Conservation (phyloP, 2,329 filamentous ascomycete species). For the Lachnellula willkommii region DNA sequence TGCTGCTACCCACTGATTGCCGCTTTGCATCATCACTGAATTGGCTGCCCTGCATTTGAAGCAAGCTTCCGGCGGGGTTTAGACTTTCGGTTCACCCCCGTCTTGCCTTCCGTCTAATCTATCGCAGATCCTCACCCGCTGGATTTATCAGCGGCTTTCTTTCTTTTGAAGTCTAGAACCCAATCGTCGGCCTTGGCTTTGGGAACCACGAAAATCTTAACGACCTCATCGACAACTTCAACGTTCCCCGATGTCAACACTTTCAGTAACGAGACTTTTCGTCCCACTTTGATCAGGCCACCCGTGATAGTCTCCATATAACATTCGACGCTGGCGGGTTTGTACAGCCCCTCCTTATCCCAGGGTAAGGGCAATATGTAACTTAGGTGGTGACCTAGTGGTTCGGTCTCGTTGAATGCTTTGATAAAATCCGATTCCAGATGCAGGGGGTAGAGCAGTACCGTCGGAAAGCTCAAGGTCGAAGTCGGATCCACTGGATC, state of each 20-base stretch:
- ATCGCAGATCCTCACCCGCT: slow-evolving; percentile 1
- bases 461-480: slow-evolving; percentile 67
- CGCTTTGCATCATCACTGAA: background rate
- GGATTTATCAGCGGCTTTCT: slow-evolving; percentile 50
- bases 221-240: slow-evolving; percentile 80
- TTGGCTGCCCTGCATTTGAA: background rate
- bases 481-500: slow-evolving; percentile 70
- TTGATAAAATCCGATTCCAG: slow-evolving; percentile 89
- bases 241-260: slow-evolving; percentile 70
- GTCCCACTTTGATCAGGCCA: slow-evolving; percentile 83
- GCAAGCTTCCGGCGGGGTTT: background rate
- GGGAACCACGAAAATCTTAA: slow-evolving; percentile 79
- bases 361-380: slow-evolving; percentile 88
- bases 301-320: slow-evolving; percentile 80
- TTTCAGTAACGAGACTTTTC: slow-evolving; percentile 72
- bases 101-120: background rate
- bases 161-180: slow-evolving; percentile 78
- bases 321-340: slow-evolving; percentile 64
- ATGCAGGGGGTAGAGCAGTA: slow-evolving; percentile 80
- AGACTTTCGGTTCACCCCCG: background rate
- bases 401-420: slow-evolving; percentile 71
- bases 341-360: slow-evolving; percentile 68
- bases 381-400: slow-evolving; percentile 68
- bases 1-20: background rate
- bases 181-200: slow-evolving; percentile 64